Evolutionary conservation across 2,329 filamentous ascomycete species (phyloP).

Genomic region (Hymenotorrendiella dingleyae): DNA sequence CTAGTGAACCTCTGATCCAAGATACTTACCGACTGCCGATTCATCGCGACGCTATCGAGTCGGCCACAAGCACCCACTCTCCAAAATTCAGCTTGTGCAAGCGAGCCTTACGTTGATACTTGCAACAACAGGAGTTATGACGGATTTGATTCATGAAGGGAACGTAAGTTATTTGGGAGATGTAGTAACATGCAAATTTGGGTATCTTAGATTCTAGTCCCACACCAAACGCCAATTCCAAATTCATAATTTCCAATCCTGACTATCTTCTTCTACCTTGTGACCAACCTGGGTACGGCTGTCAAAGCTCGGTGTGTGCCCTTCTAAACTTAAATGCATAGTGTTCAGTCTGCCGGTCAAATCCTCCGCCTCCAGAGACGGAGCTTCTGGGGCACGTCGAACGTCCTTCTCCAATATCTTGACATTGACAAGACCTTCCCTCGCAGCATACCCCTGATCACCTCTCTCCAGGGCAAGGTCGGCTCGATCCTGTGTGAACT

Average conservation of each 20-base stretch:
- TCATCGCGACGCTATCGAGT: no score
- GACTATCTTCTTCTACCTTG: constrained; percentile 18
- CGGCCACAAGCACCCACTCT: constrained; percentile 2
- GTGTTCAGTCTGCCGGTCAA: constrained; percentile 25
- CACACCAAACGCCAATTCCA: constrained; percentile 3
- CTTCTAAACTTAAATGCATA: constrained; percentile 29
- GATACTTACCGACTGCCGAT: no score
- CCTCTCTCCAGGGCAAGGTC: constrained; percentile 48
- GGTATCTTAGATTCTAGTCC: constrained; percentile 13
- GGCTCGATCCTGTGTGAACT: constrained; percentile 33
- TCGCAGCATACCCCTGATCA: constrained; percentile 24
- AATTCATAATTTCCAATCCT: constrained; percentile 24
- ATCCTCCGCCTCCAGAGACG: constrained; percentile 33
- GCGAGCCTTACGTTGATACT: no score
- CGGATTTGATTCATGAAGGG: no score
- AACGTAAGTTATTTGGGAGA: no score
- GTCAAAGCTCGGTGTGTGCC: constrained; percentile 26
- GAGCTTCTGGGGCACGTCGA: constrained; percentile 34
- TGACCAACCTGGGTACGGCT: constrained; percentile 14
- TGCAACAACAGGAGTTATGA: no score
- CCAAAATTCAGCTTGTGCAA: no score
- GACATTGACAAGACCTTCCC: constrained; percentile 37
- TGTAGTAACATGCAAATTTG: neutral
- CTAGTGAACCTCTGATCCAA: constrained; percentile 16
- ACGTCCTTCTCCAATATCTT: constrained; percentile 47